Conservation (phyloP, 1,139 yeast species). For the Fermentozyma sake region DNA sequence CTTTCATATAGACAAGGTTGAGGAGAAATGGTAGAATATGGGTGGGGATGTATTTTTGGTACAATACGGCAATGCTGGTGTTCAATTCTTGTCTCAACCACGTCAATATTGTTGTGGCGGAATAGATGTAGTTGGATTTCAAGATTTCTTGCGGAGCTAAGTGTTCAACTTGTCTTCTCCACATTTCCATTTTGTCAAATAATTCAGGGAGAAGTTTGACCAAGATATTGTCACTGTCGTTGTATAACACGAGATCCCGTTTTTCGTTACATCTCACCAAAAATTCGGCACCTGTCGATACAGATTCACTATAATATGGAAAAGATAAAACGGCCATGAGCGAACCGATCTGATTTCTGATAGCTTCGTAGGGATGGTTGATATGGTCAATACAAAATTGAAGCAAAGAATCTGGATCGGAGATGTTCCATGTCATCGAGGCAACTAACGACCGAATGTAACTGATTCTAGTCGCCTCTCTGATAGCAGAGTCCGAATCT, state of each 20-base stretch:
- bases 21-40: conserved; percentile 70
- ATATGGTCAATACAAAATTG: conserved; percentile 45
- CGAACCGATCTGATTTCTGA: conserved; percentile 68
- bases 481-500: conserved; percentile 60
- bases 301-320: conserved; percentile 49
- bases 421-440: conserved; percentile 56
- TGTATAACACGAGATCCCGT: conserved; percentile 23
- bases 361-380: conserved; percentile 68
- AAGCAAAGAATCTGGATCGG: conserved; percentile 45
- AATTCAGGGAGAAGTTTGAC: conserved; percentile 22
- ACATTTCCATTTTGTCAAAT: conserved; percentile 42
- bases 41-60: conserved; percentile 32
- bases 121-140: conserved; percentile 43
- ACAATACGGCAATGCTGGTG: conserved; percentile 36
- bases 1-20: conserved; percentile 65
- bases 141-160: conserved; percentile 43
- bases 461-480: conserved; percentile 59
- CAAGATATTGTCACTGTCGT: conserved; percentile 20
- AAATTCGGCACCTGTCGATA: conserved; percentile 39
- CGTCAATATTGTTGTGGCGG: conserved; percentile 42
- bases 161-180: conserved; percentile 33
- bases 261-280: conserved; percentile 29
- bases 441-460: conserved; percentile 54
- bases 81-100: conserved; percentile 41
- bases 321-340: conserved; percentile 55